Conservation (phyloP, 164 flowering plant genomes). For the Hamamelis virginiana region DNA sequence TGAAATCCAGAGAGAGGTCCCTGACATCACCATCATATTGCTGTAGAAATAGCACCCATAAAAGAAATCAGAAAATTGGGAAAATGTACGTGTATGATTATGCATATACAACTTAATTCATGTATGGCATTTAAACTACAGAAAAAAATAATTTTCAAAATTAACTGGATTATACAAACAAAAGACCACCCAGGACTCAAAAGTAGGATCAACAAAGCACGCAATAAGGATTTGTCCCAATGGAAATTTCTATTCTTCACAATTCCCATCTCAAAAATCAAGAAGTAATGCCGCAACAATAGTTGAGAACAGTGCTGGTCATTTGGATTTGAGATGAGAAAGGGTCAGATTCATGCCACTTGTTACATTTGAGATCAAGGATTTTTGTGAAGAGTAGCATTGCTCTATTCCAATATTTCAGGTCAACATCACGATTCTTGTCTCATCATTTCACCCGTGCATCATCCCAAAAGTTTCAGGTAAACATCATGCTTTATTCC, state of each 20-base stretch:
- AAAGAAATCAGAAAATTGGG: conserved; percentile 2
- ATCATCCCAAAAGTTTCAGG: too few species aligned
- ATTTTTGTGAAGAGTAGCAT: background rate
- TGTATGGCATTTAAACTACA: background rate
- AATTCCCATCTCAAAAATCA: too few species aligned
- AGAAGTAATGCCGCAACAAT: too few species aligned
- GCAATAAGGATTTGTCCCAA: background rate
- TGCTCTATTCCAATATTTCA: background rate
- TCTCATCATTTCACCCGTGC: background rate
- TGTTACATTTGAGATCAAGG: background rate
- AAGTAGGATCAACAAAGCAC: background rate
- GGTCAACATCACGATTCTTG: background rate
- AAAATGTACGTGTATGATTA: background rate
- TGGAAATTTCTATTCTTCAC: too few species aligned
- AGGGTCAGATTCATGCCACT: background rate
- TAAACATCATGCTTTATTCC: too few species aligned
- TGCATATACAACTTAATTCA: conserved; percentile 1
- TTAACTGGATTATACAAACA: background rate
- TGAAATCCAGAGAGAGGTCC: conserved; percentile 91
- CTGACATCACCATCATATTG: conserved; percentile 81
- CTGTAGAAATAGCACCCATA: conserved; percentile 36
- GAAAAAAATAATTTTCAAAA: background rate
- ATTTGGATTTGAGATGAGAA: too few species aligned
- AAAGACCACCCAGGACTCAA: background rate
- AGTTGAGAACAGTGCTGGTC: too few species aligned